Conservation (phyloP, 2,329 filamentous ascomycete genomes). For the Claviceps sp. region DNA sequence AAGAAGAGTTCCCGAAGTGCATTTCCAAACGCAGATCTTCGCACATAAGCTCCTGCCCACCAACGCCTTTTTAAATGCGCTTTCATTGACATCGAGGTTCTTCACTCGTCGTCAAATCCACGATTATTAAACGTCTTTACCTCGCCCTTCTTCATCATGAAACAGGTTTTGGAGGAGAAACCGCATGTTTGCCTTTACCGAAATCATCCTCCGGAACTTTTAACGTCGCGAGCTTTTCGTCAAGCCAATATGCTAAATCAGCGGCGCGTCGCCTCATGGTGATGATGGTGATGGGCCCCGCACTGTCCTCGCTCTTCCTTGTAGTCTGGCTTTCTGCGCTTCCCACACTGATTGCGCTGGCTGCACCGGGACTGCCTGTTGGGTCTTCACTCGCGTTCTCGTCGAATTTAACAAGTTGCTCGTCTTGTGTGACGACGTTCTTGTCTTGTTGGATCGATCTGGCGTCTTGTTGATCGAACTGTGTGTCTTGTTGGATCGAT, state of each 20-base stretch:
- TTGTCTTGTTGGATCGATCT: no score
- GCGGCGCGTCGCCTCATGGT: conserved; percentile 42
- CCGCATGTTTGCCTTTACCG: conserved; percentile 11
- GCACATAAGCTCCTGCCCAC: no score
- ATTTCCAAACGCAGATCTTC: no score
- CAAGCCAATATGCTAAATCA: conserved; percentile 45
- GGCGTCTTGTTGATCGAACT: no score
- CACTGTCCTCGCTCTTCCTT: conserved; percentile 25
- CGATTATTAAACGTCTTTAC: no score
- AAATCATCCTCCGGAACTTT: conserved; percentile 39
- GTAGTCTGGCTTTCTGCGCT: conserved; percentile 30
- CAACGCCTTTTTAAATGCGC: no score
- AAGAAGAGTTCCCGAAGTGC: no score
- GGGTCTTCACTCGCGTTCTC: conserved; percentile 13
- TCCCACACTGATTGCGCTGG: conserved; percentile 26
- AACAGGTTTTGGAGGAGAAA: no score
- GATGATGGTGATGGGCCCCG: conserved; percentile 32
- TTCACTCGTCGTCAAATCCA: no score
- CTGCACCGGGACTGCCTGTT: conserved; percentile 27
- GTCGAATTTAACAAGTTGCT: neutral
- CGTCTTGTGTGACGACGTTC: neutral
- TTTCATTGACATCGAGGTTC: no score
- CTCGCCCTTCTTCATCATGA: no score
- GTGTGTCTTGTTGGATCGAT: no score
- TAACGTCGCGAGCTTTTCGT: conserved; percentile 43